Evolutionary conservation across 2,329 filamentous ascomycete species (phyloP), one percentile per base, ranked within the genome.

Genomic region (Cercospora zeina): DNA sequence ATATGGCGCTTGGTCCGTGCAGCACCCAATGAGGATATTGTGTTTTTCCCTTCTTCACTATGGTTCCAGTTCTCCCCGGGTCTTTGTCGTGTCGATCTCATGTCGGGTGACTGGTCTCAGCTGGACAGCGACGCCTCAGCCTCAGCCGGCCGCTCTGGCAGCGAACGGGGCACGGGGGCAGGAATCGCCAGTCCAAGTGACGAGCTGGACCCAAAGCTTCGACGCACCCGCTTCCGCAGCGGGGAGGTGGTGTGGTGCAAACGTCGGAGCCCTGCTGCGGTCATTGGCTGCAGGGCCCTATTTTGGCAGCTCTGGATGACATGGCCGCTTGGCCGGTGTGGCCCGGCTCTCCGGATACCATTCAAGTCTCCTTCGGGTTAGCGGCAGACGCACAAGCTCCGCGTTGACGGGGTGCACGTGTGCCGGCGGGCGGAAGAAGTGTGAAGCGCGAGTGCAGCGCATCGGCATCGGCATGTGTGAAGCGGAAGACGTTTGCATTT

Each of bases 91-190:
- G n/a, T n/a, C n/a, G n/a, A n/a, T n/a, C n/a, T n/a, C n/a, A n/a
- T n/a, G n/a, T n/a, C n/a, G n/a, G n/a, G n/a, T 63, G 60, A 61
- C 60, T 27, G 62, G 55, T 58, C 54, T 34, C 53, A 64, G 64
- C 58, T 59, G 65, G 58, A 58, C 55, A 42, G 30, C 58, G 34
- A 57, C 62, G 62, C 65, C 65, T 67, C 24, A 6, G 62, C 65
- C 65, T 67, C 24, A 6, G 58, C 67, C 65, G 65, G 56, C 42
- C 61, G 56, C 57, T 36, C 51, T 54, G 37, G n/a, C 36, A 33
- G 54, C 62, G n/a, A 62, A 61, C 51, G 56, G 57, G 24, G 24
- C 24, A 6, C n/a, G 24, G 3, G 3, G 58, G 63, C 21, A 64
- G 45, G 53, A 58, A 65, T 65, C 53, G 65, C 61, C 65, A 64